These are phyloP conservation scores for Clavaria fumosa DNA, from an alignment of 768 basidiomycete species.

Conservation along the genomic window DNA sequence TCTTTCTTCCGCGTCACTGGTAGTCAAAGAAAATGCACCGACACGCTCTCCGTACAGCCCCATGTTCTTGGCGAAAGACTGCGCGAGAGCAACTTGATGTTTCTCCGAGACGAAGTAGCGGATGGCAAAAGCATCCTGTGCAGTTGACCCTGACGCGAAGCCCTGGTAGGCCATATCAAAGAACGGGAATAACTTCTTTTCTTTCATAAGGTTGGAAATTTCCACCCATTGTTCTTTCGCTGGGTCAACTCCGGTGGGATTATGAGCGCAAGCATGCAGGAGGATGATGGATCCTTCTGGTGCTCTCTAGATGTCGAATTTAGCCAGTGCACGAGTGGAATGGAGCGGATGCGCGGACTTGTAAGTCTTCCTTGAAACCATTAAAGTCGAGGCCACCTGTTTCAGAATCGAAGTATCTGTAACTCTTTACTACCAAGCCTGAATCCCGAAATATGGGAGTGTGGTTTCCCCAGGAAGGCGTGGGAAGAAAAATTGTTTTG, in stretches of 20 bases:
- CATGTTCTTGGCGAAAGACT: constrained; percentile 99
- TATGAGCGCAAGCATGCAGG: constrained; percentile 95
- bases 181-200: constrained; percentile 90
- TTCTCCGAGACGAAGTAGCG: constrained; percentile 86
- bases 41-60: constrained; percentile 97
- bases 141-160: constrained; percentile 87
- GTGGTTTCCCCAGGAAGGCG: constrained; percentile 97
- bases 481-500: constrained; percentile 81
- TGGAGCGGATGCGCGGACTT: constrained; percentile 29
- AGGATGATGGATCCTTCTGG: constrained; percentile 75
- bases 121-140: constrained; percentile 86
- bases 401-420: constrained; percentile 88
- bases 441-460: constrained; percentile 87
- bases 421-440: constrained; percentile 81
- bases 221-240: constrained; percentile 86
- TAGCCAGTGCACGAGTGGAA: not conserved
- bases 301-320: constrained; percentile 30
- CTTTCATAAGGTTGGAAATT: constrained; percentile 75
- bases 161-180: constrained; percentile 99
- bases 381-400: constrained; percentile 88
- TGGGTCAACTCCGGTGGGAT: constrained; percentile 96
- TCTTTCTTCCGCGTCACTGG: constrained; percentile 55
- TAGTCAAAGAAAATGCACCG: constrained; percentile 85
- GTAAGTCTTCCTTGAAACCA: constrained; percentile 76
- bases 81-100: constrained; percentile 80